These are phyloP conservation scores for Orobanche coerulescens DNA, from an alignment of 257 asterid genomes.

Conservation along the genomic window DNA sequence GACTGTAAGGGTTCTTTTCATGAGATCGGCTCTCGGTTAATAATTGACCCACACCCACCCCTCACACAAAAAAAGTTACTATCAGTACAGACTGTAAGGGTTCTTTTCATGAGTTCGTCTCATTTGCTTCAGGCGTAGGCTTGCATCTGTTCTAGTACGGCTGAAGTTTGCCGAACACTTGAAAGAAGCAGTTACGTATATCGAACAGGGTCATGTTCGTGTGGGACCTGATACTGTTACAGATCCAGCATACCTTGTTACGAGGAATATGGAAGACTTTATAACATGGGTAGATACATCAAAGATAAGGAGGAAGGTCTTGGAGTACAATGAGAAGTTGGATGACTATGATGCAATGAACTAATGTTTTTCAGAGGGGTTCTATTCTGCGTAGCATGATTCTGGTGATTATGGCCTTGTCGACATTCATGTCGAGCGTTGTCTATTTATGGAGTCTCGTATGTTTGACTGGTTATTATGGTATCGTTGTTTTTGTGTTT, in stretches of 20 bases:
- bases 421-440: background rate
- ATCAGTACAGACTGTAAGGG: no score
- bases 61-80: no score
- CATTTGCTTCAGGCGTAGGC: constrained; percentile 61
- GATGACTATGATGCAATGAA: constrained; percentile 85
- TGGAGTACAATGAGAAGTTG: constrained; percentile 71
- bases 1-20: no score
- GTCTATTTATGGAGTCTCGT: background rate
- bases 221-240: constrained; percentile 88
- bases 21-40: no score
- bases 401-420: constrained; percentile 3
- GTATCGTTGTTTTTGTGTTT: background rate
- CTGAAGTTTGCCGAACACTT: constrained; percentile 81
- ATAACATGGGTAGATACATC: constrained; percentile 95
- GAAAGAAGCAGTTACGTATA: constrained; percentile 84
- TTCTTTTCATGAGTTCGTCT: background rate
- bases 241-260: constrained; percentile 77
- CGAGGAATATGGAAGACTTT: constrained; percentile 90
- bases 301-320: constrained; percentile 77
- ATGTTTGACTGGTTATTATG: background rate
- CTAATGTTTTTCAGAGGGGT: constrained; percentile 6
- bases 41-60: no score
- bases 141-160: constrained; percentile 57
- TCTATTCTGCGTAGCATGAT: background rate
- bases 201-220: constrained; percentile 95